Evolutionary conservation across 495 filamentous ascomycete species (phyloP).

Genomic region (Penicillium simplicissimum): DNA sequence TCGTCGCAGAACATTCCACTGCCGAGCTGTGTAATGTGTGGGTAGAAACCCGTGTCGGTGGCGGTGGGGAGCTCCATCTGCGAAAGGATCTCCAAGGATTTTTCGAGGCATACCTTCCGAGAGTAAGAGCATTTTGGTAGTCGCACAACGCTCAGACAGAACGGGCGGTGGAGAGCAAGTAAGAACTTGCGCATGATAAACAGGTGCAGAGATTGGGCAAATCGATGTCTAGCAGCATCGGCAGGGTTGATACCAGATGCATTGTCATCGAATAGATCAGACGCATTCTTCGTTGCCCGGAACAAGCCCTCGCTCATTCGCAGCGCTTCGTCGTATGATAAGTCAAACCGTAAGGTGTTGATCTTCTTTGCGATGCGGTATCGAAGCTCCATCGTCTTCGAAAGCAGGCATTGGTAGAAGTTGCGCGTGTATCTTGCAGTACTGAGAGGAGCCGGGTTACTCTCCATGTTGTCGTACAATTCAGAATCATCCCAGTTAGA

Average conservation of each 20-base stretch:
- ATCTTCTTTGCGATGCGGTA: conserved; percentile 50
- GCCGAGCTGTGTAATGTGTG: conserved; percentile 37
- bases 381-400: conserved; percentile 48
- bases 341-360: conserved; percentile 49
- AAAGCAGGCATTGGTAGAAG: conserved; percentile 53
- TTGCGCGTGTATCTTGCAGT: conserved; percentile 45
- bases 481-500: conserved; percentile 59
- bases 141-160: conserved; percentile 47
- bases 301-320: conserved; percentile 45
- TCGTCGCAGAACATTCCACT: conserved; percentile 44
- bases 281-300: conserved; percentile 32
- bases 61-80: conserved; percentile 37
- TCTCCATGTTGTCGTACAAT: conserved; percentile 46
- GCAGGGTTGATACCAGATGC: conserved; percentile 22
- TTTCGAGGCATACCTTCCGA: conserved; percentile 54
- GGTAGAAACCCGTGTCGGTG: conserved; percentile 21
- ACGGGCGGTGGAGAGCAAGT: conserved; percentile 54
- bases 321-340: conserved; percentile 54
- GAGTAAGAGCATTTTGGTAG: conserved; percentile 59
- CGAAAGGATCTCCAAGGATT: conserved; percentile 51
- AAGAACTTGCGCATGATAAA: conserved; percentile 54
- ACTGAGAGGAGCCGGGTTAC: conserved; percentile 32
- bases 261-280: conserved; percentile 30
- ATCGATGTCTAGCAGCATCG: conserved; percentile 28
- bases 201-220: conserved; percentile 39